Evolutionary conservation across 208 protist genomes (phyloP), one percentile per base, ranked within the genome.

Genomic region (Leptomonas pyrrhocoris): DNA sequence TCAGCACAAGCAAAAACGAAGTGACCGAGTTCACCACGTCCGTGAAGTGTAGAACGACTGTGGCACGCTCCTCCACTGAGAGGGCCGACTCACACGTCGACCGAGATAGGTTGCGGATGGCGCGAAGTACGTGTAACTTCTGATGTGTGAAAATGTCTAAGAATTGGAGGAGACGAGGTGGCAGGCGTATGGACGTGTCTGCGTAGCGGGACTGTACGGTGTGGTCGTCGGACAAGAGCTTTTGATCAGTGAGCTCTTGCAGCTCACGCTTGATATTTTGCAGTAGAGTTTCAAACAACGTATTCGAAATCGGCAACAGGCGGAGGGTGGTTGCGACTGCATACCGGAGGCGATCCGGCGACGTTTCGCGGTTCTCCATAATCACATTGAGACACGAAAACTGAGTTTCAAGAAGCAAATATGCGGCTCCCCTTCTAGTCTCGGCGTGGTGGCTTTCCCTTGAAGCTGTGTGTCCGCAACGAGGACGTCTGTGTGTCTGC

Each of bases 381-480:
- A 65, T 9, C 1, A 55, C 1, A 3, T 0, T 31, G 18, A 27
- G 43, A 13, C 54, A 43, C 30, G 59, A 8, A 27, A 65, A 9
- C 45, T 34, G 27, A 18, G 59, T 18, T 3, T 65, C 59, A 15
- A 65, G 31, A n/a, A 31, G n/a, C 18, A 60, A 34, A 12, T 60
- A n/a, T 2, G 21, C 15, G 13, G 46, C 21, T 9, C 16, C 11
- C 40, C 2, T 23, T 28, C 9, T 9, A 34, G 19, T 2, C 12
- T 61, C n/a, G n/a, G n/a, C n/a, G n/a, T n/a, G n/a, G n/a, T n/a
- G n/a, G n/a, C 28, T 21, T 30, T 9, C 38, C 34, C 15, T 13
- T 13, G 31, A 27, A 13, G 31, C 1, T 25, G 31, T 28, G 2
- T 2, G 25, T 38, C 28, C 28, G 50, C 5, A 18, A 1, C 12